Evolutionary conservation across 148 eudicot genomes (phyloP).

Genomic region (Selenicereus undatus): DNA sequence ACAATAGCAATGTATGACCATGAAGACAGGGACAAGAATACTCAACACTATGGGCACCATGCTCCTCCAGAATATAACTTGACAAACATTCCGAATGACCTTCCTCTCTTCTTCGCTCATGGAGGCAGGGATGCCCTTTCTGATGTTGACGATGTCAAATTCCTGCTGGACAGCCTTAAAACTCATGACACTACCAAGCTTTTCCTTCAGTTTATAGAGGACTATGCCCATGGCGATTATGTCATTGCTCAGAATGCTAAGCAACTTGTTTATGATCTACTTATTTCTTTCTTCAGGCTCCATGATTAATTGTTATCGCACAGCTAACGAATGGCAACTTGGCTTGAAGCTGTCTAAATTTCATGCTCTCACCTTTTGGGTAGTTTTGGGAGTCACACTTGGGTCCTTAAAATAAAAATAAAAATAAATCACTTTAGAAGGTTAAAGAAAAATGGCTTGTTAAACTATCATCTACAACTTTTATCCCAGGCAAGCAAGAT

Average conservation of each 20-base stretch:
- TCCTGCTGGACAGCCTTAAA: conserved; percentile 37
- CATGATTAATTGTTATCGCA: conserved; percentile 13
- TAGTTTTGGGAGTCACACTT: neutral
- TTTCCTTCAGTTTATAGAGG: conserved; percentile 35
- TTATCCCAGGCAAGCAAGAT: too few species aligned
- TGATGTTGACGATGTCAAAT: conserved; percentile 51
- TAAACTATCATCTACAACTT: too few species aligned
- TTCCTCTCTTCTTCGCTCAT: conserved; percentile 50
- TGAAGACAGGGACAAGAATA: conserved; percentile 30
- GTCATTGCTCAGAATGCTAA: conserved; percentile 57
- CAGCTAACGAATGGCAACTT: neutral
- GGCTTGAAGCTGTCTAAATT: neutral
- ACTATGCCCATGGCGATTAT: conserved; percentile 67
- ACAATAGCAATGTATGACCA: conserved; percentile 50
- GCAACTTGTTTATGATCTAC: conserved; percentile 51
- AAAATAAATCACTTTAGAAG: neutral
- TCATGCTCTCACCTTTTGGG: neutral
- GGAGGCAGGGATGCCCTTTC: conserved; percentile 61
- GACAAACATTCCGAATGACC: conserved; percentile 41
- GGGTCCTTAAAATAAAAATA: neutral
- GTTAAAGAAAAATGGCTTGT: neutral
- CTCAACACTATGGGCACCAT: conserved; percentile 44
- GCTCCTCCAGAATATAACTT: conserved; percentile 50
- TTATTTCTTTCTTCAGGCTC: conserved; percentile 46
- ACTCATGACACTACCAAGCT: conserved; percentile 50